phyloP scores from a whole-genome alignment of 1,284 basidiomycete species.

The Schizophyllum commune region DNA sequence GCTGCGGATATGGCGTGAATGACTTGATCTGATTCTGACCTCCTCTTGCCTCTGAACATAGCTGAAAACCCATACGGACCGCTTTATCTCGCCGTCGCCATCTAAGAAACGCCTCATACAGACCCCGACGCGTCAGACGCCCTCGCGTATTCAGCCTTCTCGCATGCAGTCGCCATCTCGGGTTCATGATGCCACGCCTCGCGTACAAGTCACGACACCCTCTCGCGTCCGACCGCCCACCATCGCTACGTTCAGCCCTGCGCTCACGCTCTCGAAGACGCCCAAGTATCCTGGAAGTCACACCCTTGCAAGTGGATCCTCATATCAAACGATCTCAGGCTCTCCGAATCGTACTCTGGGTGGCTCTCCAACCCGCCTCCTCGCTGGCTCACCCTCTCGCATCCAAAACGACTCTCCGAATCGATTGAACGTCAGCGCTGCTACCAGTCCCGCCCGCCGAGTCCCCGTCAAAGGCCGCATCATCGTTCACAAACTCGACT shows the following conservation, averaged over 20 bases:
- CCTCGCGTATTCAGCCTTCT: neutral
- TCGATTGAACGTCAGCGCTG: no score
- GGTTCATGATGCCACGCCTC: no score
- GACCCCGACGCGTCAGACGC: neutral
- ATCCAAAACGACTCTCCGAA: no score
- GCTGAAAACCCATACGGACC: neutral
- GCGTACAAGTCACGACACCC: neutral
- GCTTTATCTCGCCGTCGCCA: neutral
- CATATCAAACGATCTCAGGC: no score
- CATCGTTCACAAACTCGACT: no score
- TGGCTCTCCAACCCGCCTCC: no score
- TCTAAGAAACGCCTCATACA: neutral
- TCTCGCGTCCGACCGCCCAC: neutral
- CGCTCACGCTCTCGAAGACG: neutral
- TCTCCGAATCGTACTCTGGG: no score
- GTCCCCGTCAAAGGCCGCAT: no score
- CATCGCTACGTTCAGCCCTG: neutral
- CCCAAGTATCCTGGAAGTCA: neutral
- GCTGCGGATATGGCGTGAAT: neutral
- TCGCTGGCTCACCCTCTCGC: no score
- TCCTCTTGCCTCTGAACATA: neutral
- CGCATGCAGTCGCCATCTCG: no score
- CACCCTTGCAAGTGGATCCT: neutral
- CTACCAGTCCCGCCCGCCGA: no score
- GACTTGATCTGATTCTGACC: neutral